These are phyloP conservation scores for Aureobasidium sp. DNA, from an alignment of 2,329 filamentous ascomycete genomes.

Conservation along the genomic window DNA sequence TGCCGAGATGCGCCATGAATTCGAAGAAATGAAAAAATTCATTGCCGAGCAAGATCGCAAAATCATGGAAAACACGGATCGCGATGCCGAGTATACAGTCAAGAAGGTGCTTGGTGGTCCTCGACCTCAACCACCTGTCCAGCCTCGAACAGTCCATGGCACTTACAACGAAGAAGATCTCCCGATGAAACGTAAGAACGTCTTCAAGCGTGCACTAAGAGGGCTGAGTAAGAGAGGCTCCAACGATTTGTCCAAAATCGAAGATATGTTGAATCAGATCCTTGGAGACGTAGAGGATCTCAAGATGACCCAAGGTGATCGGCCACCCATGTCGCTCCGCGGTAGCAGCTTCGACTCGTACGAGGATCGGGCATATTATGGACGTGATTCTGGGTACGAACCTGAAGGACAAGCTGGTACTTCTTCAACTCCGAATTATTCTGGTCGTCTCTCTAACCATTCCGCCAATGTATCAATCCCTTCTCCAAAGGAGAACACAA, in stretches of 20 bases:
- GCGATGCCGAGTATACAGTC: conserved; percentile 77
- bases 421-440: conserved; percentile 66
- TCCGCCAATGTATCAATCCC: conserved; percentile 18
- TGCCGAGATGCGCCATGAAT: conserved; percentile 93
- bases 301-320: conserved; percentile 33
- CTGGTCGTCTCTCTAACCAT: conserved; percentile 53
- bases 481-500: conserved; percentile 11
- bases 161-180: conserved; percentile 48
- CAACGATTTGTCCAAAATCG: conserved; percentile 80
- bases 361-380: conserved; percentile 65
- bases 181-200: conserved; percentile 75
- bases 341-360: conserved; percentile 56
- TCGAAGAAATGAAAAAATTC: conserved; percentile 90
- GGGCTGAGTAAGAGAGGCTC: conserved; percentile 81
- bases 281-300: conserved; percentile 79
- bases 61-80: conserved; percentile 79
- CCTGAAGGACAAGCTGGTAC: conserved; percentile 74
- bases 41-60: conserved; percentile 84
- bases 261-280: conserved; percentile 84
- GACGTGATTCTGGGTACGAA: conserved; percentile 69
- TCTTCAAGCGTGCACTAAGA: conserved; percentile 92
- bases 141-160: conserved; percentile 48
- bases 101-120: conserved; percentile 80
- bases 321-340: conserved; percentile 22
- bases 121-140: conserved; percentile 55